Base-by-base conservation (phyloP, 2,329 filamentous ascomycete species). In the Penicillium vulpinum region DNA sequence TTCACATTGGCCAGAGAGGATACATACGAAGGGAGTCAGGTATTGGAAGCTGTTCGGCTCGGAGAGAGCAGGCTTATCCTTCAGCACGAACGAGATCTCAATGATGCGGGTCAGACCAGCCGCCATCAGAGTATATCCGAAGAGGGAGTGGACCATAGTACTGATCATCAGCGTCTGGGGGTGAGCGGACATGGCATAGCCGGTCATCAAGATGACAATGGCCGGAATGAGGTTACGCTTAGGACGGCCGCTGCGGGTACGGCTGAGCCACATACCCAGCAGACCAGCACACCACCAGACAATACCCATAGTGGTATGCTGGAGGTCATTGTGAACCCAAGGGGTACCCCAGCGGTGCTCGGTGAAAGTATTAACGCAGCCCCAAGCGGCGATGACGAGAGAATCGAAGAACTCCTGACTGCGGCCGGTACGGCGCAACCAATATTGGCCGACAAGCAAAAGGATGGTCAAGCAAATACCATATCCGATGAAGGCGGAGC, bases 221-320 rank as follows among this genome's bases (percentile, higher is more conserved):
- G 86, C 92, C 0, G 94, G 94, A 53, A 99, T 87, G 59, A 99
- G 86, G 77, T 99, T 99, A 65, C 94, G 85, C 81, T 93, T 92
- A 9, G 94, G 92, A 40, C 86, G 83, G 50, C 94, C 93, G 61
- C 93, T 87, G 55, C 91, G 86, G 71, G 88, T 91, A 61, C 86
- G 85, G 73, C 91, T 96, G 38, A 99, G 81, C 94, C 93, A 99
- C 51, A 99, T 83, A 40, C 94, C 94, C 11, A 93, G 84, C 29
- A 99, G 79, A 24, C 94, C 94, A 8, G 94, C 93, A 67, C 87
- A 90, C 93, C 93, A 99, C 94, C 94, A 99, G 50, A 99, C 87
- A 60, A 99, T 86, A n/a, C 94, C 94, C 93, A 99, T 97, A n/a
- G 90, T 91, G 0, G 94, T 99, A 75, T 99, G 94, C 74, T 99